Conservation (phyloP, 1,284 basidiomycete species). For the Heterobasidion occidentale region DNA sequence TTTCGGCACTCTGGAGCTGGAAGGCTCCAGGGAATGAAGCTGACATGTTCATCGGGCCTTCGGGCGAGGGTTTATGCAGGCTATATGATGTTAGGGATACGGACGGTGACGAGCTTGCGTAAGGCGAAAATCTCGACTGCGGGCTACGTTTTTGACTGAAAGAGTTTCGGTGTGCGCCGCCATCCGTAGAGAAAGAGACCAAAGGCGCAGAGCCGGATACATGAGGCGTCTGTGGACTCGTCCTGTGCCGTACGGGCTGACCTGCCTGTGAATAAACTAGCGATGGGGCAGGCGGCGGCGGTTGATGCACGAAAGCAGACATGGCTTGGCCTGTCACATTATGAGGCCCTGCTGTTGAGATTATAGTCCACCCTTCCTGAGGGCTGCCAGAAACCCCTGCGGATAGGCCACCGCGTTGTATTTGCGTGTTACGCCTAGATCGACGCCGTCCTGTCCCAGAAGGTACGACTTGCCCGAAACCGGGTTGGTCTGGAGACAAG, state of each 20-base stretch:
- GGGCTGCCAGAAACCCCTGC: slow-evolving; percentile 10
- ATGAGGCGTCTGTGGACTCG: slow-evolving; percentile 2
- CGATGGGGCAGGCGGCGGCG: slow-evolving; percentile 4
- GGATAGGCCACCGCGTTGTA: slow-evolving; percentile 8
- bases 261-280: neutral
- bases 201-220: slow-evolving; percentile 1
- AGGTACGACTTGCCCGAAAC: slow-evolving; percentile 72
- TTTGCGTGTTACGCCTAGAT: slow-evolving; percentile 37
- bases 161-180: slow-evolving; percentile 5
- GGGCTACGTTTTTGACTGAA: slow-evolving; percentile 3
- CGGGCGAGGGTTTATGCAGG: slow-evolving; percentile 11
- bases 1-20: slow-evolving; percentile 19
- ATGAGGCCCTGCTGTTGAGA: slow-evolving; percentile 5
- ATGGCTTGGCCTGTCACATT: slow-evolving; percentile 3
- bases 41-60: slow-evolving; percentile 6
- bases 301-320: neutral
- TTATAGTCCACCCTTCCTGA: slow-evolving; percentile 12
- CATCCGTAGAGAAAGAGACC: slow-evolving; percentile 3
- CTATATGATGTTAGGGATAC: slow-evolving; percentile 7
- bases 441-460: slow-evolving; percentile 55
- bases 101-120: slow-evolving; percentile 25
- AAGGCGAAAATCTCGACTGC: slow-evolving; percentile 33
- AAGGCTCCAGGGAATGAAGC: neutral
- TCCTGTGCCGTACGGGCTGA: slow-evolving; percentile 1
- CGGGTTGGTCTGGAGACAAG: slow-evolving; percentile 73